These are phyloP conservation scores for Podospora comata DNA, from an alignment of 495 filamentous ascomycete genomes.

Conservation along the genomic window DNA sequence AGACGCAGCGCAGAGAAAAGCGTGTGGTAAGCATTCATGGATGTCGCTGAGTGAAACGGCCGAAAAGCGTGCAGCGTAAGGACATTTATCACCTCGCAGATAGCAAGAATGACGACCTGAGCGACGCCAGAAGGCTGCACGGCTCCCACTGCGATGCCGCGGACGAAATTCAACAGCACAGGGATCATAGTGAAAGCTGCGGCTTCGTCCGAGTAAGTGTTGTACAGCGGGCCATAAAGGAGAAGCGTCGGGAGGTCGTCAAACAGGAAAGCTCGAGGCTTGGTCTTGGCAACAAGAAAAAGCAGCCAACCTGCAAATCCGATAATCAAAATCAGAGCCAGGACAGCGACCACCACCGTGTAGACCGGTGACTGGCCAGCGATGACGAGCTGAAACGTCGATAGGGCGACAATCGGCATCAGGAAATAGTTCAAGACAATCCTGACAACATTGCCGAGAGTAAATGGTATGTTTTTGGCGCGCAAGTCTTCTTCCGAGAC, in stretches of 20 bases:
- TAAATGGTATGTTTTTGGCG: conserved; percentile 91
- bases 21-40: conserved; percentile 96
- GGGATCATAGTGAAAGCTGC: conserved; percentile 81
- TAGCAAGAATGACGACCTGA: conserved; percentile 84
- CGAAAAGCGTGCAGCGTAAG: conserved; percentile 84
- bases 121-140: conserved; percentile 90
- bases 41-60: conserved; percentile 85
- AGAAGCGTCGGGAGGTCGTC: conserved; percentile 89
- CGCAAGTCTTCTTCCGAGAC: conserved; percentile 83
- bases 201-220: conserved; percentile 91
- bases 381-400: conserved; percentile 87
- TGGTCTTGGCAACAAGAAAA: conserved; percentile 71
- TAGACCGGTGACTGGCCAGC: conserved; percentile 61
- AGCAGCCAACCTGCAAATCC: conserved; percentile 75
- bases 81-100: conserved; percentile 91
- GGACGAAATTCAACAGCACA: conserved; percentile 73
- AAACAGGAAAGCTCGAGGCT: conserved; percentile 81
- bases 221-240: conserved; percentile 93
- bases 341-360: conserved; percentile 66
- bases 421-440: conserved; percentile 90
- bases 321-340: conserved; percentile 68
- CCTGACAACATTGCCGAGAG: conserved; percentile 78
- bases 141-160: conserved; percentile 88
- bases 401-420: conserved; percentile 78
- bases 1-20: conserved; percentile 78